Evolutionary conservation across 2,329 filamentous ascomycete genomes (phyloP).

Genomic region (Curvularia sp.): DNA sequence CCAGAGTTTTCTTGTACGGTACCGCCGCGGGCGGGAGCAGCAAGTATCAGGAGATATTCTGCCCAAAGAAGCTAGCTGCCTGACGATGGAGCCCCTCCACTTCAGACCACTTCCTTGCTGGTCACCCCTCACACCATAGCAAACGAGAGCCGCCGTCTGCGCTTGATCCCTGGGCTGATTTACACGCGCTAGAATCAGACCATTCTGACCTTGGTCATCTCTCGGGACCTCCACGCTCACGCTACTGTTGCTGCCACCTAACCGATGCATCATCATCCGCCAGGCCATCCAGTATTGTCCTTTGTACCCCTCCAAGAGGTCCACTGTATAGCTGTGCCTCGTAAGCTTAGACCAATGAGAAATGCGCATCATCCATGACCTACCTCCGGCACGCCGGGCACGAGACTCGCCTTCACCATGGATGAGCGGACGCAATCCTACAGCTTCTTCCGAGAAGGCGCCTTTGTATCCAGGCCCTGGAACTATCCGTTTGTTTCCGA

Average conservation of each 20-base stretch:
- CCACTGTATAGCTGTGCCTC: slow-evolving; percentile 23
- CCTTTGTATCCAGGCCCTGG: slow-evolving; percentile 22
- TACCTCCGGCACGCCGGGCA: slow-evolving; percentile 38
- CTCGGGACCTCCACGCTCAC: slow-evolving; percentile 20
- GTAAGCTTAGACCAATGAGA: slow-evolving; percentile 21
- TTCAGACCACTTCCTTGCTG: slow-evolving; percentile 15
- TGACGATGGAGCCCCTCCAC: slow-evolving; percentile 31
- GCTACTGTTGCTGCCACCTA: slow-evolving; percentile 34
- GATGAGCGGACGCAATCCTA: slow-evolving; percentile 30
- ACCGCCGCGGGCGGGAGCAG: slow-evolving; percentile 16
- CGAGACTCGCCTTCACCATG: slow-evolving; percentile 25
- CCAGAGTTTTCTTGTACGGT: background rate
- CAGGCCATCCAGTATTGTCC: slow-evolving; percentile 25
- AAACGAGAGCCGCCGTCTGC: slow-evolving; percentile 10
- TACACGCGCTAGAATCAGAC: slow-evolving; percentile 27
- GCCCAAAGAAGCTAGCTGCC: slow-evolving; percentile 22
- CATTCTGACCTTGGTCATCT: slow-evolving; percentile 19
- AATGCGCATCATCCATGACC: background rate
- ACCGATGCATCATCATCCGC: slow-evolving; percentile 47
- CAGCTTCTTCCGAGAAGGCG: slow-evolving; percentile 20
- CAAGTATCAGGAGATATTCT: slow-evolving; percentile 37
- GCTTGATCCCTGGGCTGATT: slow-evolving; percentile 23
- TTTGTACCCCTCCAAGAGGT: slow-evolving; percentile 33
- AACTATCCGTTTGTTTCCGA: slow-evolving; percentile 5
- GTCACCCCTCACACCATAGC: slow-evolving; percentile 37